These are phyloP conservation scores for Nepenthes alata DNA, from an alignment of 179 eudicot species.

Conservation along the genomic window DNA sequence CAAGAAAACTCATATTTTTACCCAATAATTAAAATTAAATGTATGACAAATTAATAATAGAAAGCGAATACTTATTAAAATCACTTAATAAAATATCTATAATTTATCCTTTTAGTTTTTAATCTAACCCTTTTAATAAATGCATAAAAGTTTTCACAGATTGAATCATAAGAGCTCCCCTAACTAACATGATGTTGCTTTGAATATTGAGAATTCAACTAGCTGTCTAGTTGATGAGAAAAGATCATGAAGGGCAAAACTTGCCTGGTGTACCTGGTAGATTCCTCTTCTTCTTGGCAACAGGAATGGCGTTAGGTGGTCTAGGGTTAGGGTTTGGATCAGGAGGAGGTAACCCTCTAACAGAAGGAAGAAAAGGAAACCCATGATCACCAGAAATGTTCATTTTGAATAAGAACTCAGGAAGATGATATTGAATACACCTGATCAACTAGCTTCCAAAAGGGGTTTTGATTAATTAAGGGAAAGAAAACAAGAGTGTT, in stretches of 20 bases:
- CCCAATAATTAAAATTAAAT: too few species aligned
- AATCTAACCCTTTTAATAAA: too few species aligned
- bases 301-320: slow-evolving; percentile 15
- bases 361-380: slow-evolving; percentile 38
- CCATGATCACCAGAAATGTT: slow-evolving; percentile 37
- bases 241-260: not conserved
- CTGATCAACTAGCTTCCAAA: slow-evolving; percentile 25
- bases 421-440: not conserved
- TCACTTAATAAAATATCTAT: too few species aligned
- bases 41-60: too few species aligned
- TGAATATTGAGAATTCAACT: too few species aligned
- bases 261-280: slow-evolving; percentile 92
- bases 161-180: too few species aligned
- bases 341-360: slow-evolving; percentile 23
- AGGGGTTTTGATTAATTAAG: slow-evolving; percentile 8
- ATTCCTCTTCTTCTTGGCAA: slow-evolving; percentile 65
- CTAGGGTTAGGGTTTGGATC: slow-evolving; percentile 51
- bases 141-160: too few species aligned
- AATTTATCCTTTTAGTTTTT: too few species aligned
- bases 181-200: too few species aligned
- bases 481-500: slow-evolving; percentile 25
- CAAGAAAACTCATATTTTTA: too few species aligned
- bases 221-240: too few species aligned
- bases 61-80: too few species aligned
- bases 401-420: slow-evolving; percentile 11